A percentile compares a stretch with the other conserved stretches of the same genome.
These are phyloP conservation scores for Sordariomycetes sp. DNA, from an alignment of 2,329 filamentous ascomycete species.

Conservation along the genomic window DNA sequence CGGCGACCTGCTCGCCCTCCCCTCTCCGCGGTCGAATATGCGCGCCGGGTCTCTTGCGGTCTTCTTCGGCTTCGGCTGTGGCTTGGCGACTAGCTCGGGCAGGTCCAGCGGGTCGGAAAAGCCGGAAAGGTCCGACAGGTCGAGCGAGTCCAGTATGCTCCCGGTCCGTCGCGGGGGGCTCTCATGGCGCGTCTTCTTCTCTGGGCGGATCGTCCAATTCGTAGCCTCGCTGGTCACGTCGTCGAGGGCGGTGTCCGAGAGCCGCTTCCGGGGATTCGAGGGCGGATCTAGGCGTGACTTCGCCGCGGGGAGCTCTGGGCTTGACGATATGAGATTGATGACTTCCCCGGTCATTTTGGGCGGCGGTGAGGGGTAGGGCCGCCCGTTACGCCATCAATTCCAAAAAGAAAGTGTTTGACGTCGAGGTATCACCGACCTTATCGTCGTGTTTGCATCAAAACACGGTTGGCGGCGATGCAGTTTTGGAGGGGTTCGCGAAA, in stretches of 20 bases:
- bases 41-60: neutral
- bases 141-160: neutral
- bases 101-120: neutral
- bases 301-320: conserved; percentile 11
- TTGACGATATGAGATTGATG: conserved; percentile 26
- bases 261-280: neutral
- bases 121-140: conserved; percentile 1
- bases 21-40: neutral
- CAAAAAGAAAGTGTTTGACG: neutral
- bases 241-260: neutral
- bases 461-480: neutral
- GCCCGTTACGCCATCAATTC: neutral
- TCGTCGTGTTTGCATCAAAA: neutral
- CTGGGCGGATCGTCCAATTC: neutral
- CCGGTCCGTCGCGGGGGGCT: neutral
- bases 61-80: neutral
- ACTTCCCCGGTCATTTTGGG: conserved; percentile 16
- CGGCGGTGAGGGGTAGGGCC: neutral
- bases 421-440: neutral
- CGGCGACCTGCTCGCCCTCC: neutral
- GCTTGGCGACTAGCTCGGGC: neutral
- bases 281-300: neutral
- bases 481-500: neutral
- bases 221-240: neutral
- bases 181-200: neutral